Conservation (phyloP, 2,329 filamentous ascomycete species). For the Gaeumannomyces sp. region DNA sequence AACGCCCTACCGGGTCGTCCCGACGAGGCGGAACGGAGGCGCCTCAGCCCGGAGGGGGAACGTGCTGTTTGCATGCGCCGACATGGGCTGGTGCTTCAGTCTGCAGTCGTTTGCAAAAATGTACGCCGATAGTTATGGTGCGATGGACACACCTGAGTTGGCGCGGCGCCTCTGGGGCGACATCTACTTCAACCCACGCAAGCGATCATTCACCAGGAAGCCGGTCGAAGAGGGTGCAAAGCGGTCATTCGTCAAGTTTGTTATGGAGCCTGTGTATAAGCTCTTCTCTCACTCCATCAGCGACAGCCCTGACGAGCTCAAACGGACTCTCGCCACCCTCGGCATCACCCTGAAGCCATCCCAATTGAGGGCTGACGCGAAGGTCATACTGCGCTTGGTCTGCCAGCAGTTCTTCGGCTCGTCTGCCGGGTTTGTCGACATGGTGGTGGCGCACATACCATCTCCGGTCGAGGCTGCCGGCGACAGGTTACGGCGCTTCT, state of each 20-base stretch:
- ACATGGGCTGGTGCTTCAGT: conserved; percentile 96
- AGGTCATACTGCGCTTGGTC: conserved; percentile 78
- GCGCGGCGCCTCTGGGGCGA: conserved; percentile 87
- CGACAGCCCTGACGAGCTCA: conserved; percentile 78
- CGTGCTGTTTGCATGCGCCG: conserved; percentile 90
- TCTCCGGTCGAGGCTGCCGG: conserved; percentile 76
- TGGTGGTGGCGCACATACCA: conserved; percentile 84
- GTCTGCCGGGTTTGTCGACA: conserved; percentile 87
- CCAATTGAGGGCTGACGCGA: conserved; percentile 85
- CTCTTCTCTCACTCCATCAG: conserved; percentile 93
- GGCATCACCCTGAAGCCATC: conserved; percentile 87
- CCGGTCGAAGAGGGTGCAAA: conserved; percentile 72
- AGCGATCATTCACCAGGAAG: conserved; percentile 87
- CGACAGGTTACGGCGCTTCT: conserved; percentile 75
- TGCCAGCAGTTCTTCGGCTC: conserved; percentile 95
- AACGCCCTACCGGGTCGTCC: conserved; percentile 67
- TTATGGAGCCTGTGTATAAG: conserved; percentile 97
- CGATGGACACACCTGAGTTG: conserved; percentile 77
- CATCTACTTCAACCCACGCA: conserved; percentile 88
- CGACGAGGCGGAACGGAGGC: conserved; percentile 68
- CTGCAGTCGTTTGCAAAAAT: conserved; percentile 90
- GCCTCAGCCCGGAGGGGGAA: conserved; percentile 96
- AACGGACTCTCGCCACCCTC: conserved; percentile 67
- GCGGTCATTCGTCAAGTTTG: conserved; percentile 87
- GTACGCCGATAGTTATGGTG: conserved; percentile 85